phyloP scores from a whole-genome alignment of 306 rosid genomes.

The Rosa chinensis region DNA sequence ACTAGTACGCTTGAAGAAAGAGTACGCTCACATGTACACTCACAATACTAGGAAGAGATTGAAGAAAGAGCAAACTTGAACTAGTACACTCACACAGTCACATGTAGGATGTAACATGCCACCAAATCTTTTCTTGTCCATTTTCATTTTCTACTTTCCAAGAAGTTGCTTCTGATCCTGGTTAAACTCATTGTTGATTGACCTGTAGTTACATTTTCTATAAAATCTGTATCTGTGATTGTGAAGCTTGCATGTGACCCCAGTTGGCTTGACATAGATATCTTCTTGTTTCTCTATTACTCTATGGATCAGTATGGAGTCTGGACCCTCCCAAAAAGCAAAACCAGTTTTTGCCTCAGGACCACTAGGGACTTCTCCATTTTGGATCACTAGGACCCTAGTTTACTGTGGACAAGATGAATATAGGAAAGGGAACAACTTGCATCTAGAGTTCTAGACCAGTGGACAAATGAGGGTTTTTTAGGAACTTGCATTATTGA shows the following conservation, averaged over 20 bases:
- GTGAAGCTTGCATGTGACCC: neutral
- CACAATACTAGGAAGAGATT: neutral
- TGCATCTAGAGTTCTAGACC: neutral
- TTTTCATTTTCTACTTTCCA: neutral
- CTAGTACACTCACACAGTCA: neutral
- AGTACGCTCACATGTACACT: too few species aligned
- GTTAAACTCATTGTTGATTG: neutral
- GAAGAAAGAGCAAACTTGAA: neutral
- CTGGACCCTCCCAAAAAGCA: neutral
- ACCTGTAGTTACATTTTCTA: neutral
- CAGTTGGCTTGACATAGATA: neutral
- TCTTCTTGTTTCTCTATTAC: neutral
- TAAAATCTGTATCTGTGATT: neutral
- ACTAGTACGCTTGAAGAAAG: too few species aligned
- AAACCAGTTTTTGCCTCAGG: neutral
- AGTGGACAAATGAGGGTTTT: neutral
- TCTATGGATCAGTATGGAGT: neutral
- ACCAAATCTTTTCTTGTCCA: neutral
- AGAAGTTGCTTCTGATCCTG: neutral
- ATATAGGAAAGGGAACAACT: neutral
- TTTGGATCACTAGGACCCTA: neutral
- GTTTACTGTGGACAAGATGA: neutral
- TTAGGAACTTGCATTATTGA: too few species aligned
- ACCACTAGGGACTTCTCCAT: neutral
- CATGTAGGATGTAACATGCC: neutral